phyloP scores from a whole-genome alignment of 108 stramenopile genomes.

The Pelagomonas calceolata region DNA sequence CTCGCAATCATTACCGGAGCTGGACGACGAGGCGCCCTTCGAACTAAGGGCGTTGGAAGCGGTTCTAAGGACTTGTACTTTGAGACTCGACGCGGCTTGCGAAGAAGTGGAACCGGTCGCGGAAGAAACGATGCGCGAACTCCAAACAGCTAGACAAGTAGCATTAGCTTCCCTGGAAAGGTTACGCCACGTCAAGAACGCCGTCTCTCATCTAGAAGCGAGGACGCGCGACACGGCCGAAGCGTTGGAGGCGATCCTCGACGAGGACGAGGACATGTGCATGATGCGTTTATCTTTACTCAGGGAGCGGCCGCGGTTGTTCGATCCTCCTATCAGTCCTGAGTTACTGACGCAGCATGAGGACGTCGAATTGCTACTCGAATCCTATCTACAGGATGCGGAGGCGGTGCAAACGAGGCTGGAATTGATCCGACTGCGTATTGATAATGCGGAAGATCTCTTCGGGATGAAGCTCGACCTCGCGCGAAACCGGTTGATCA shows the following conservation, averaged over 20 bases:
- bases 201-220: not conserved
- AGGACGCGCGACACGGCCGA: not conserved
- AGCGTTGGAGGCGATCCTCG: not conserved
- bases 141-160: not conserved
- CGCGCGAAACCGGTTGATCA: not conserved
- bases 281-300: not conserved
- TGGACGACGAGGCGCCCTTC: not conserved
- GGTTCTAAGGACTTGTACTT: not conserved
- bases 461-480: not conserved
- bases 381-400: not conserved
- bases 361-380: not conserved
- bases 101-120: not conserved
- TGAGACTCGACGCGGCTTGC: not conserved
- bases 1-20: not conserved
- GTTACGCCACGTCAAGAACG: not conserved
- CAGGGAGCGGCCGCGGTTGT: not conserved
- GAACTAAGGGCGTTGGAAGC: not conserved
- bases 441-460: not conserved
- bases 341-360: not conserved
- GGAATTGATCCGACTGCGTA: not conserved
- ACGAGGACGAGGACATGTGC: conserved; percentile 2
- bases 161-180: not conserved
- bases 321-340: not conserved
- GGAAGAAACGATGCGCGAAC: not conserved
- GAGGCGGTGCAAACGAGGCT: not conserved